Evolutionary conservation across 345 rosid species (phyloP).

Genomic region (Salix viminalis): DNA sequence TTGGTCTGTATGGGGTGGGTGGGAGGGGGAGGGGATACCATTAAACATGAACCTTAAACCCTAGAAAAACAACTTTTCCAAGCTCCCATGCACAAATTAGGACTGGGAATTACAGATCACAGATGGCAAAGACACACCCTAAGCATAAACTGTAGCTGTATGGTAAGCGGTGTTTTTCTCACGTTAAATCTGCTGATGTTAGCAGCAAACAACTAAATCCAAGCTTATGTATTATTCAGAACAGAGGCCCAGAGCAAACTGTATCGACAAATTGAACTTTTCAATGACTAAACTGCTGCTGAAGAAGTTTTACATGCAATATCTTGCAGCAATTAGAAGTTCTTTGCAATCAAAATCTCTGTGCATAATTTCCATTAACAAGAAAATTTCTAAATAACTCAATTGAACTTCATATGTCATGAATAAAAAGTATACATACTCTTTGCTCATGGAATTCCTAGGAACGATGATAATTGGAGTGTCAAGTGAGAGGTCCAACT

Average conservation of each 20-base stretch:
- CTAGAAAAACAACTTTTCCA: too few species aligned
- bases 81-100: too few species aligned
- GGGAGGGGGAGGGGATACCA: too few species aligned
- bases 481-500: slow-evolving; percentile 92
- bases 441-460: slow-evolving; percentile 77
- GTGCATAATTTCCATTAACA: neutral
- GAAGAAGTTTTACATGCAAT: neutral
- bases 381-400: slow-evolving; percentile 6
- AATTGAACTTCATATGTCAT: slow-evolving; percentile 1
- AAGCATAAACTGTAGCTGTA: neutral
- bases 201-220: neutral
- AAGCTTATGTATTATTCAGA: neutral
- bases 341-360: too few species aligned
- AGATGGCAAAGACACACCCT: too few species aligned
- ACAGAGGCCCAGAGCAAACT: neutral
- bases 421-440: slow-evolving; percentile 46
- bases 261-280: neutral
- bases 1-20: too few species aligned
- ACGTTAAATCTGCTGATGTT: neutral
- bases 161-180: neutral
- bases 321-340: neutral
- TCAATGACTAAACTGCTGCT: neutral
- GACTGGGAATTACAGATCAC: too few species aligned
- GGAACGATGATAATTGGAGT: slow-evolving; percentile 90
- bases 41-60: neutral